Evolutionary conservation across 2,329 filamentous ascomycete species (phyloP), one percentile per base, ranked within the genome.

Genomic region (Neofusicoccum laricinum): DNA sequence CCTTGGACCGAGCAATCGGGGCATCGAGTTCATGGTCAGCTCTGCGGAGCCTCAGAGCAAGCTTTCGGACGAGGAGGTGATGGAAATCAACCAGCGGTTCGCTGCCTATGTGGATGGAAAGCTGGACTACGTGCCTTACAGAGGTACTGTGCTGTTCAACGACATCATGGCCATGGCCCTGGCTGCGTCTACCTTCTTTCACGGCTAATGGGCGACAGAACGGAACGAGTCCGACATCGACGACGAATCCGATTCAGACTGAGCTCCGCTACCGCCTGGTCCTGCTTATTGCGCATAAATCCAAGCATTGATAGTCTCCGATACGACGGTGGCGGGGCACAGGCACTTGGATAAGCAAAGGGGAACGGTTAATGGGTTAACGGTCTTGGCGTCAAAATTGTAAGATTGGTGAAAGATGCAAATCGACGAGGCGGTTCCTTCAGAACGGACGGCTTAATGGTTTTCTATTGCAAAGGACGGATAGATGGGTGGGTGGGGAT

Each of bases 161-260:
- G 8, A 34, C 8, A 36, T 36, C 30, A 36, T 21, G 10, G 8
- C 17, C 17, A 38, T 38, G n/a, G n/a, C 30, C 15, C 4, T 25
- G 34, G 21, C 45, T 34, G 4, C 25, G 36, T 17, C 8, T 19
- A 21, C 21, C 25, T 30, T 30, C 25, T 30, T n/a, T 17, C 36
- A 5, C 15, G 4, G 48, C 48, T 63, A 21, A 53, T 34, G 17
- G 8, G 14, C 14, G 12, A 46, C 67, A 81, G 80, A 82, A 71
- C 79, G 79, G 7, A 76, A 81, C 46, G 69, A 80, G 21, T 76
- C 78, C 0, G 80, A 82, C 25, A 81, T 79, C 57, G 75, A 78
- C 57, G 75, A 78, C 50, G 75, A 73, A 10, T 59, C 43, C 38
- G 79, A 81, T 50, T 81, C 79, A 8, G 80, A 82, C 62, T 81